Evolutionary conservation across 2,329 filamentous ascomycete genomes (phyloP), one percentile per base, ranked within the genome.

Genomic region (Shiraia bambusicola): DNA sequence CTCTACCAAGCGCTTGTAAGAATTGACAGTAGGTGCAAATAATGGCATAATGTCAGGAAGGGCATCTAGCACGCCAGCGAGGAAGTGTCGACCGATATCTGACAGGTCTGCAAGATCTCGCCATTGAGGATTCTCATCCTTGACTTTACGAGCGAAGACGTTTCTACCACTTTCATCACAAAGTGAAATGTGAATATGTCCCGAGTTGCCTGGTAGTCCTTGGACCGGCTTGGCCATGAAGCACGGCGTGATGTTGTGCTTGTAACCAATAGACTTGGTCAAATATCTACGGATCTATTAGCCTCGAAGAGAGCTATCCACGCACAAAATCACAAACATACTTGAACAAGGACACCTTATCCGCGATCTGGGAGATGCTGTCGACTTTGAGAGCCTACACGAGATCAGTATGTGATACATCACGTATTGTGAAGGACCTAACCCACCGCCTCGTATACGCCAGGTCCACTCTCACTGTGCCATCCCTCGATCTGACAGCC

Each of bases 141-240:
- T 74, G 0, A 77, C 72, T 11, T 85, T 82, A 25, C 90, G 81
- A 40, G 81, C 81, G 53, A 96, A 84, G 16, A 95, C 76, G 59
- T 96, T 96, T 65, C 84, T 84, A 41, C 87, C 87, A 17, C 80
- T 72, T 56, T 79, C 77, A 60, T 89, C 86, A 10, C 89, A 82
- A 4, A 96, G 73, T 0, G 90, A 95, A 49, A 95, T 76, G 65
- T 96, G 91, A 75, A 94, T 90, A 65, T 96, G 91, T 2, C 91
- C 91, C 48, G 86, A 92, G 72, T 95, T 95, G 33, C 91, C 91
- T 0, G 91, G 91, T 0, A 95, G 74, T 0, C 89, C 88, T 56
- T 92, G 79, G 47, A 86, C 82, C 2, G 91, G 91, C 70, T 96
- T 96, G 13, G 91, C 91, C 91, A 96, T 96, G 74, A 96, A 96